phyloP scores from a whole-genome alignment of 768 basidiomycete genomes.

The Amanita subjunquillea region DNA sequence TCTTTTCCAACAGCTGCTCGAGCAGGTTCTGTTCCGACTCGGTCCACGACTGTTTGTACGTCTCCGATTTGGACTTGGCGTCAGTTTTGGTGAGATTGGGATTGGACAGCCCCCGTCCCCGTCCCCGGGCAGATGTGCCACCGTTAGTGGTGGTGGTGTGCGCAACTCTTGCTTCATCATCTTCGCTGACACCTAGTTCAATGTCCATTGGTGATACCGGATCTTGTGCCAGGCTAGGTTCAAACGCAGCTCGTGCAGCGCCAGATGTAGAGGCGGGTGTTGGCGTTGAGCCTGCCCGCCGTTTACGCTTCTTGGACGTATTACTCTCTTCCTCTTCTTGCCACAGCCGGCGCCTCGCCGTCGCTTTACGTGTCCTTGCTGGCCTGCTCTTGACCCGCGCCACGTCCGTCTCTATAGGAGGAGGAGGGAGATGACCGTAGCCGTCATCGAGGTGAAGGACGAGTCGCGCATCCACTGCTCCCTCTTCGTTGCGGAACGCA shows the following conservation, averaged over 20 bases:
- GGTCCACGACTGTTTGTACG: slow-evolving; percentile 80
- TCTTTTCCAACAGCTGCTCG: slow-evolving; percentile 63
- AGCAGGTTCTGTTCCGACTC: slow-evolving; percentile 67
- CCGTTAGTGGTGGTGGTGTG: not conserved
- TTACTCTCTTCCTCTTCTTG: not conserved
- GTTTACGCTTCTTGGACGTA: not conserved
- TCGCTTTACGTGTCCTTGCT: not conserved
- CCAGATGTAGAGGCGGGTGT: not conserved
- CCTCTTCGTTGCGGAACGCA: not conserved
- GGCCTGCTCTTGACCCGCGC: not conserved
- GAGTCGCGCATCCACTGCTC: not conserved
- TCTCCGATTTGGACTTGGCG: slow-evolving; percentile 47
- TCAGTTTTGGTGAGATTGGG: not conserved
- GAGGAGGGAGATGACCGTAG: not conserved
- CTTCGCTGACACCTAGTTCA: not conserved
- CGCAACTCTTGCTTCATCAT: not conserved
- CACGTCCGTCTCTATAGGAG: not conserved
- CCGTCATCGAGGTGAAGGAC: not conserved
- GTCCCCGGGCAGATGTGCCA: not conserved
- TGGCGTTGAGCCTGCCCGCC: not conserved
- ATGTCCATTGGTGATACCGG: not conserved
- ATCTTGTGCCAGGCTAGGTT: slow-evolving; percentile 1
- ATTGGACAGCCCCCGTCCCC: not conserved
- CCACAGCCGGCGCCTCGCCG: not conserved
- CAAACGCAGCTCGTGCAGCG: not conserved